Evolutionary conservation across 768 basidiomycete species (phyloP).

Genomic region (Phaffia tasmanica): DNA sequence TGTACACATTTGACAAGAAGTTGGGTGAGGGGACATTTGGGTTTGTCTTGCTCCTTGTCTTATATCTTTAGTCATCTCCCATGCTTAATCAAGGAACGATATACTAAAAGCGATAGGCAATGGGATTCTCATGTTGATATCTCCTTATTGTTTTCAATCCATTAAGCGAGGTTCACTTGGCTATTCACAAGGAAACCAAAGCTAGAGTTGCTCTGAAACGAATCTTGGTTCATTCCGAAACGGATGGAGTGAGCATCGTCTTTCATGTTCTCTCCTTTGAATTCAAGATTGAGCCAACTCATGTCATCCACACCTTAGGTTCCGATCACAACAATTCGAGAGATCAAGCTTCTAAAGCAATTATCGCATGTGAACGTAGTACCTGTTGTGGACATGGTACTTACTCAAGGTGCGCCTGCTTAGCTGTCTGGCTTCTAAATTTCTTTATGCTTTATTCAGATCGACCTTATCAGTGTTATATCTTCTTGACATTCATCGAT

Average conservation of each 20-base stretch:
- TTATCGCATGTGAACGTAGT: constrained; percentile 77
- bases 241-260: constrained; percentile 60
- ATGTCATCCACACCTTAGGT: constrained; percentile 30
- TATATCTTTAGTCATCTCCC: neutral
- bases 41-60: constrained; percentile 43
- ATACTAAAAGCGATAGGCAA: neutral
- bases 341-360: constrained; percentile 91
- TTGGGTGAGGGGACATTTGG: constrained; percentile 96
- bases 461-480: neutral
- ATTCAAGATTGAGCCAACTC: neutral
- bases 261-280: neutral
- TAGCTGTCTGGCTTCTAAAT: neutral
- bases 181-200: constrained; percentile 52
- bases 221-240: constrained; percentile 91
- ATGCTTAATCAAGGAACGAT: constrained; percentile 18
- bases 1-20: constrained; percentile 74
- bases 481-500: neutral
- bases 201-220: constrained; percentile 75
- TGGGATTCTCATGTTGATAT: constrained; percentile 21
- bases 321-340: constrained; percentile 89
- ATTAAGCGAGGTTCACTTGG: constrained; percentile 79
- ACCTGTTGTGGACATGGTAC: constrained; percentile 82
- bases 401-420: constrained; percentile 42
- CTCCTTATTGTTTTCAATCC: constrained; percentile 15
- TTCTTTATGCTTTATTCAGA: neutral